Percentiles rank a stretch among this genome's conserved stretches.
These are phyloP conservation scores for Oldenlandia corymbosa DNA, from an alignment of 257 asterid genomes.

Conservation along the genomic window DNA sequence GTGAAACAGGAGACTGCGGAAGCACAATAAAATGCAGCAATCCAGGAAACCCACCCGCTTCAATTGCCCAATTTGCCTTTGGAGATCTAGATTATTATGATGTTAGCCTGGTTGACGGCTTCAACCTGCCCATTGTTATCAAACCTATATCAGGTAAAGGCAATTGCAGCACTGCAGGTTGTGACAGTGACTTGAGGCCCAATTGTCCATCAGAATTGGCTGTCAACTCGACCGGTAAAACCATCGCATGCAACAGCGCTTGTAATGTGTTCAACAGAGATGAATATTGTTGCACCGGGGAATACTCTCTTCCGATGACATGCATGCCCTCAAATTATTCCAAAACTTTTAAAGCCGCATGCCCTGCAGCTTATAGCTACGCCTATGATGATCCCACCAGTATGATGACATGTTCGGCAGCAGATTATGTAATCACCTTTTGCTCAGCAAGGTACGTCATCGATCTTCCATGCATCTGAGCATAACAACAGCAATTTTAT, in stretches of 20 bases:
- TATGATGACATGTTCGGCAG: constrained; percentile 45
- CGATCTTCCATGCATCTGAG: background rate
- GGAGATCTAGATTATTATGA: constrained; percentile 51
- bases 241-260: constrained; percentile 55
- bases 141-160: constrained; percentile 50
- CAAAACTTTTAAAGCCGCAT: constrained; percentile 43
- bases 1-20: constrained; percentile 59
- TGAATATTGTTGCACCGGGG: constrained; percentile 53
- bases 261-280: constrained; percentile 44
- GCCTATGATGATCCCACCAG: constrained; percentile 55
- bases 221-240: constrained; percentile 22
- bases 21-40: constrained; percentile 30
- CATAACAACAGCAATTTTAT: background rate
- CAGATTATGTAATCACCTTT: constrained; percentile 46
- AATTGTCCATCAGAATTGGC: constrained; percentile 52
- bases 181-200: constrained; percentile 46
- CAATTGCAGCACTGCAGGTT: constrained; percentile 51
- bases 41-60: constrained; percentile 53
- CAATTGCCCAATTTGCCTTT: constrained; percentile 55
- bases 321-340: constrained; percentile 61
- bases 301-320: constrained; percentile 34
- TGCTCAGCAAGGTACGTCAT: constrained; percentile 44
- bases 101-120: constrained; percentile 69
- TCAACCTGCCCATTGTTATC: constrained; percentile 51
- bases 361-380: constrained; percentile 59